phyloP scores from a whole-genome alignment of 2,329 filamentous ascomycete genomes.

The Sodiomyces alkalinus region DNA sequence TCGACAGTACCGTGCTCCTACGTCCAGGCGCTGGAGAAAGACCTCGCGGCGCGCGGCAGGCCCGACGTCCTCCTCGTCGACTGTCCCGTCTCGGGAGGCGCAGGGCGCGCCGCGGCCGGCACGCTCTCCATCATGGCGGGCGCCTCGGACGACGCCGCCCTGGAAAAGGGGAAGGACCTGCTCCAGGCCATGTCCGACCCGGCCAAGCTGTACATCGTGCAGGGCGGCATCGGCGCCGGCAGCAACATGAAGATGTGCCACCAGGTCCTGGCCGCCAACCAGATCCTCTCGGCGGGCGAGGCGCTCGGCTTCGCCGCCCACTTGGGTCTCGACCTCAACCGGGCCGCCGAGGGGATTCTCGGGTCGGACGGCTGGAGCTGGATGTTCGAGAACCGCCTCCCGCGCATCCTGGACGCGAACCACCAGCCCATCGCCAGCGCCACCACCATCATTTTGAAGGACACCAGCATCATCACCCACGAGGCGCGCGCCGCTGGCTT shows the following conservation, averaged over 20 bases:
- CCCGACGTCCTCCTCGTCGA: conserved; percentile 41
- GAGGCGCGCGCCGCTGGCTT: conserved; percentile 43
- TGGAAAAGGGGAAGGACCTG: conserved; percentile 11
- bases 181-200: conserved; percentile 17
- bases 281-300: conserved; percentile 46
- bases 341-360: conserved; percentile 26
- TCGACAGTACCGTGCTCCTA: conserved; percentile 20
- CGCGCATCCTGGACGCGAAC: conserved; percentile 29
- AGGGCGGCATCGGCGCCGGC: conserved; percentile 34
- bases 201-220: conserved; percentile 25
- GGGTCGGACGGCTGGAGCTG: conserved; percentile 37
- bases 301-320: conserved; percentile 42
- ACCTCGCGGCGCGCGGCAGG: conserved; percentile 5
- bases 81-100: conserved; percentile 58
- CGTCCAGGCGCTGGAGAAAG: conserved; percentile 4
- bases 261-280: conserved; percentile 46
- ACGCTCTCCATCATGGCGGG: conserved; percentile 55
- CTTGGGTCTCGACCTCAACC: conserved; percentile 33
- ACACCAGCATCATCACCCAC: conserved; percentile 38
- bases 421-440: conserved; percentile 36
- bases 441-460: conserved; percentile 19
- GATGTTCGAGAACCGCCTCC: conserved; percentile 46
- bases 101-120: conserved; percentile 51
- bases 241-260: conserved; percentile 46
- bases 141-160: conserved; percentile 26